These are phyloP conservation scores for Sugiyamaella neomexicana DNA, from an alignment of 1,139 yeast species.

Conservation along the genomic window DNA sequence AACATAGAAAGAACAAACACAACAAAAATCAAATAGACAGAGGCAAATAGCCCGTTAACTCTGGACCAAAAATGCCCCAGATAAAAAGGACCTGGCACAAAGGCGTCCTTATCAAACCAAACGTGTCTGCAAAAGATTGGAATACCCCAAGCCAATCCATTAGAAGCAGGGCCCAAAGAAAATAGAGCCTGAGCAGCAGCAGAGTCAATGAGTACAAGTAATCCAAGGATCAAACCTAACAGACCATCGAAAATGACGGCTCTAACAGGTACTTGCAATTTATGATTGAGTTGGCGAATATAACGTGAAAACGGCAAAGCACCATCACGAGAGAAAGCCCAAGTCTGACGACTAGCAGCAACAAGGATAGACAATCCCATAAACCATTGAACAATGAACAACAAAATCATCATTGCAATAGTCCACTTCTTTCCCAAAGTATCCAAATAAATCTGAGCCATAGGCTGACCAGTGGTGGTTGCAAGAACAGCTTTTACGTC, in stretches of 20 bases:
- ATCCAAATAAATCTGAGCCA: conserved; percentile 65
- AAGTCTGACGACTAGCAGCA: conserved; percentile 83
- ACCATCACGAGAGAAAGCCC: conserved; percentile 86
- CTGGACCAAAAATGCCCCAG: conserved; percentile 53
- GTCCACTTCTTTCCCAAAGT: conserved; percentile 72
- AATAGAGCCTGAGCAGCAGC: conserved; percentile 65
- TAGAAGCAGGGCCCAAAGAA: conserved; percentile 60
- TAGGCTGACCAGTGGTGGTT: conserved; percentile 36
- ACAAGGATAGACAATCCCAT: conserved; percentile 71
- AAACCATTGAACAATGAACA: conserved; percentile 43
- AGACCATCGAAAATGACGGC: conserved; percentile 58
- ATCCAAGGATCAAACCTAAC: conserved; percentile 53
- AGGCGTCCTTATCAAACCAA: conserved; percentile 47
- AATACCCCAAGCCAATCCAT: conserved; percentile 58
- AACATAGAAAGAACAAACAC: conserved; percentile 65
- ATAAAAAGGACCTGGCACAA: conserved; percentile 65
- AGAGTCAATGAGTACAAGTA: conserved; percentile 56
- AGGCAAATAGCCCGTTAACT: conserved; percentile 32
- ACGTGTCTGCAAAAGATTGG: conserved; percentile 52
- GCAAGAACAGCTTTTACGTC: conserved; percentile 48
- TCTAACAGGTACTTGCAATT: conserved; percentile 56
- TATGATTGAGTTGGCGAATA: conserved; percentile 46
- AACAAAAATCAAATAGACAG: conserved; percentile 50
- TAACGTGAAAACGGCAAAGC: conserved; percentile 66
- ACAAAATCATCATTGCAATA: conserved; percentile 36